Percentiles rank a stretch among this genome's conserved stretches.
These are phyloP conservation scores for Prunus padus DNA, from an alignment of 306 rosid genomes.

Conservation along the genomic window DNA sequence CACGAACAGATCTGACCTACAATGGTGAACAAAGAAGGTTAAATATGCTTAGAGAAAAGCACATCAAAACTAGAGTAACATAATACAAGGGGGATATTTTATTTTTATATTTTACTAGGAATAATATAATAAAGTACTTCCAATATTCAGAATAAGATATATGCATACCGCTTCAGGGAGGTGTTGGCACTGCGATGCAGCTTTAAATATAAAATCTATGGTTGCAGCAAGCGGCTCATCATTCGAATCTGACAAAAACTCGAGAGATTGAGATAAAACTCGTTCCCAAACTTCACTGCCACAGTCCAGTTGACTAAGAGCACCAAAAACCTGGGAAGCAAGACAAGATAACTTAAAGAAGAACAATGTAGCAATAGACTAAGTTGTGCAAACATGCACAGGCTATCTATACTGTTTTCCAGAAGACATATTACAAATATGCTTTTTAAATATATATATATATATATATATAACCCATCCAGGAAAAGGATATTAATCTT, in stretches of 20 bases:
- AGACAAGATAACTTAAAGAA: constrained; percentile 28
- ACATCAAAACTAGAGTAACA: constrained; percentile 14
- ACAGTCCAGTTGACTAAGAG: constrained; percentile 91
- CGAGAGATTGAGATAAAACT: constrained; percentile 71
- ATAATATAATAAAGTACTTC: constrained; percentile 12
- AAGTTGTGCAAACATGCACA: background rate
- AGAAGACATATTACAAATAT: background rate
- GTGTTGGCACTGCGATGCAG: constrained; percentile 97
- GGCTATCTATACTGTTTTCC: background rate
- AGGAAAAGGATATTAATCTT: background rate
- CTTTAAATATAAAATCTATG: constrained; percentile 88
- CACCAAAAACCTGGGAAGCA: constrained; percentile 72
- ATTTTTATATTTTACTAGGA: too few relatives aligned
- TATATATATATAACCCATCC: background rate
- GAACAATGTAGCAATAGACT: constrained; percentile 18
- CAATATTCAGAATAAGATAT: constrained; percentile 26
- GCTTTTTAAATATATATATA: too few relatives aligned
- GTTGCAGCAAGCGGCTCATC: constrained; percentile 80
- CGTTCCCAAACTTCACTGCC: constrained; percentile 96
- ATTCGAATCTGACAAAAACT: constrained; percentile 80
- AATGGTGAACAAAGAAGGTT: constrained; percentile 31
- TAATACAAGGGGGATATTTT: background rate
- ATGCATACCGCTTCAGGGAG: constrained; percentile 93
- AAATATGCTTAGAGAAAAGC: constrained; percentile 20
- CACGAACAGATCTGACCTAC: constrained; percentile 89